phyloP scores from a whole-genome alignment of 2,329 filamentous ascomycete species.

The Drechmeria coniospora region DNA sequence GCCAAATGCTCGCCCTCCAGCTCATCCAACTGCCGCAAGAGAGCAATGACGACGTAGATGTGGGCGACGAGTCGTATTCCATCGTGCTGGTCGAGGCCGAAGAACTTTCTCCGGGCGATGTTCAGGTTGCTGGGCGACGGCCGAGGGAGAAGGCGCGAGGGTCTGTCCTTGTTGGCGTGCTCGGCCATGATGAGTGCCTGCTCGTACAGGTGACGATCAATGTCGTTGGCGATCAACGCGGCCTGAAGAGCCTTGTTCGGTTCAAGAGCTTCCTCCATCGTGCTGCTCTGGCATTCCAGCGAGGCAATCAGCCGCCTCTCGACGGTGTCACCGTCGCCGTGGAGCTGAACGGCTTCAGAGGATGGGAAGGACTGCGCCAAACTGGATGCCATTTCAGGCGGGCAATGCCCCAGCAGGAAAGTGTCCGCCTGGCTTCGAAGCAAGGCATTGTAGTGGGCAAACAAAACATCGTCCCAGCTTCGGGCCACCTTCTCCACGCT shows the following conservation, averaged over 20 bases:
- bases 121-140: conserved; percentile 12
- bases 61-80: conserved; percentile 56
- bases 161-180: conserved; percentile 8
- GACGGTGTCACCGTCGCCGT: conserved; percentile 37
- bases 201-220: conserved; percentile 41
- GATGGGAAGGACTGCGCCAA: conserved; percentile 43
- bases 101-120: conserved; percentile 29
- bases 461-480: conserved; percentile 76
- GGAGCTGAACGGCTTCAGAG: conserved; percentile 49
- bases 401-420: conserved; percentile 44
- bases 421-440: conserved; percentile 65
- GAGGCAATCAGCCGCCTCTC: conserved; percentile 43
- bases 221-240: conserved; percentile 51
- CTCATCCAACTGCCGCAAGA: conserved; percentile 44
- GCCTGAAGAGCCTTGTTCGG: conserved; percentile 66
- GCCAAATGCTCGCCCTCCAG: conserved; percentile 6
- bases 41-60: conserved; percentile 46
- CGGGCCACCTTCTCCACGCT: conserved; percentile 64
- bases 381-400: conserved; percentile 35
- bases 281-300: conserved; percentile 40
- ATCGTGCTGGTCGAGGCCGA: conserved; percentile 42
- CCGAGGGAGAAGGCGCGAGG: conserved; percentile 14
- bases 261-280: conserved; percentile 40
- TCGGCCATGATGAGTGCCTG: conserved; percentile 31
- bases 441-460: conserved; percentile 76